Percentiles rank a stretch among this genome's conserved stretches.
Evolutionary conservation across 495 filamentous ascomycete genomes (phyloP).

Genomic region (Aspergillus conjunctus): DNA sequence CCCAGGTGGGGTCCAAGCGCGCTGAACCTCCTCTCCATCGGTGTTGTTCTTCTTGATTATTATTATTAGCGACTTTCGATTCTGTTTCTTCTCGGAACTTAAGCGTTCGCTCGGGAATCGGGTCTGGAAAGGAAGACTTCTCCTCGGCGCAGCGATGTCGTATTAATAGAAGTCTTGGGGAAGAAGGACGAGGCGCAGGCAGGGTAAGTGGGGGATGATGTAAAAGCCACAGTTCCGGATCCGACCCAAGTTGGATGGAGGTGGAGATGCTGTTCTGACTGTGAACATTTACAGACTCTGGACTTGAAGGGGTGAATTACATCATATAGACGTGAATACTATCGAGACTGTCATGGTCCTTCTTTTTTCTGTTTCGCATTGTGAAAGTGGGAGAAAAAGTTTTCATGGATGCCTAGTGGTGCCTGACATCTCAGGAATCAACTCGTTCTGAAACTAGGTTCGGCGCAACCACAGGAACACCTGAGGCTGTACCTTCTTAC

Average conservation of each 20-base stretch:
- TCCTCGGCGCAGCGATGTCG: too few relatives aligned
- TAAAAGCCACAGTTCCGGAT: constrained; percentile 17
- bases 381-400: neutral
- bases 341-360: neutral
- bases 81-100: neutral
- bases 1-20: constrained; percentile 10
- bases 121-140: neutral
- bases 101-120: too few relatives aligned
- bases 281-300: neutral
- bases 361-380: neutral
- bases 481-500: too few relatives aligned
- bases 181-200: constrained; percentile 18
- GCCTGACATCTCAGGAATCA: neutral
- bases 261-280: neutral
- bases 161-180: constrained; percentile 6
- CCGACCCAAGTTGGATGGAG: too few relatives aligned
- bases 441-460: neutral
- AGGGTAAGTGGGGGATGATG: constrained; percentile 21
- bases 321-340: constrained; percentile 1
- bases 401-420: constrained; percentile 21
- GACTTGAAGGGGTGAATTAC: neutral
- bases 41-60: neutral
- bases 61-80: neutral
- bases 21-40: neutral
- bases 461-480: too few relatives aligned